Conservation (phyloP, 2,329 filamentous ascomycete genomes). For the Ophiocordyceps sinensis region DNA sequence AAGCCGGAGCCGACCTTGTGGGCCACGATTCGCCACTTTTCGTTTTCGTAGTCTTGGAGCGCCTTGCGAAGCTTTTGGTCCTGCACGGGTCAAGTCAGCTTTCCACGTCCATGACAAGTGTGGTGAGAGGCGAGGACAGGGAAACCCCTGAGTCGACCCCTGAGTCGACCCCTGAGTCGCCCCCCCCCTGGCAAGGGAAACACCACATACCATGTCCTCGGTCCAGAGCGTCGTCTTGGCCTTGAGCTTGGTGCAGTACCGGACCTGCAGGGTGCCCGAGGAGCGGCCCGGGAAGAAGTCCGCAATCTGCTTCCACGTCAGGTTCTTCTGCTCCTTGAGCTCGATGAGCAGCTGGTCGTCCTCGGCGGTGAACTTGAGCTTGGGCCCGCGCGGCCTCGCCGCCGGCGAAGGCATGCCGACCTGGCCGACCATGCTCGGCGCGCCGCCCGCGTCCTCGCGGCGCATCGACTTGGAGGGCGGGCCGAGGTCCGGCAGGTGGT, state of each 20-base stretch:
- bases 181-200: no score
- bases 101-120: no score
- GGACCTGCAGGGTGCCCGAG: slow-evolving; percentile 80
- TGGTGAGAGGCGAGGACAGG: no score
- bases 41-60: slow-evolving; percentile 74
- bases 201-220: slow-evolving; percentile 66
- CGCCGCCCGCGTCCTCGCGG: slow-evolving; percentile 43
- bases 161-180: no score
- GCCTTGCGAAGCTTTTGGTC: slow-evolving; percentile 64
- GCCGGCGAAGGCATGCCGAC: slow-evolving; percentile 78
- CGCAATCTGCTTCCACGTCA: slow-evolving; percentile 96
- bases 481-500: slow-evolving; percentile 60
- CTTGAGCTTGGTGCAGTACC: slow-evolving; percentile 90
- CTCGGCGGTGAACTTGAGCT: slow-evolving; percentile 86
- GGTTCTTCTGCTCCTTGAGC: slow-evolving; percentile 83
- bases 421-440: slow-evolving; percentile 75
- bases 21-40: slow-evolving; percentile 85
- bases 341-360: slow-evolving; percentile 81
- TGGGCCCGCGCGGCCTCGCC: slow-evolving; percentile 67
- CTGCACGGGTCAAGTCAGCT: slow-evolving; percentile 25
- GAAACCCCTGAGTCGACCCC: no score
- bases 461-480: slow-evolving; percentile 55
- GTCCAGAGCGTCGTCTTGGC: slow-evolving; percentile 90
- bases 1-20: slow-evolving; percentile 85
- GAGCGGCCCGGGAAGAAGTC: slow-evolving; percentile 89